Evolutionary conservation across 352 stramenopile genomes (phyloP).

Genomic region (Elongisporangium undulatum): DNA sequence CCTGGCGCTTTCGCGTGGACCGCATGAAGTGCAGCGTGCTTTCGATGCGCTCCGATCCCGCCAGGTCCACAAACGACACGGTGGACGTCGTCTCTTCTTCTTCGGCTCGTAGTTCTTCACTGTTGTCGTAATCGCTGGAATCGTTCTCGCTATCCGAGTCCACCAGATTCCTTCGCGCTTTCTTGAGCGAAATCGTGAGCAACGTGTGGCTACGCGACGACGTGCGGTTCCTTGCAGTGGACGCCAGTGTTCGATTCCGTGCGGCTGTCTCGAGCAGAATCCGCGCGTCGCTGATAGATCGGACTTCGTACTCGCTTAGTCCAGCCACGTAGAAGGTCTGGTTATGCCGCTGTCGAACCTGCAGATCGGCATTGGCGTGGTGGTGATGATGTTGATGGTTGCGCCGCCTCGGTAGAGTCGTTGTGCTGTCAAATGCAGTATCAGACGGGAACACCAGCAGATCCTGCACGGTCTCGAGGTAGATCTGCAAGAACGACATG

Average conservation of each 20-base stretch:
- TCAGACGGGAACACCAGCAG: constrained; percentile 24
- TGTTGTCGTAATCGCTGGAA: background rate
- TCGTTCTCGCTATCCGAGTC: constrained; percentile 10
- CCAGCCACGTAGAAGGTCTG: constrained; percentile 57
- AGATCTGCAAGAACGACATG: constrained; percentile 74
- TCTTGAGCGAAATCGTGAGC: constrained; percentile 49
- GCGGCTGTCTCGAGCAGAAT: constrained; percentile 38
- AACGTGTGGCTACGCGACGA: constrained; percentile 71
- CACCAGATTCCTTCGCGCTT: background rate
- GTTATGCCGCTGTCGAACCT: constrained; percentile 38
- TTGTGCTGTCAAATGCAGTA: background rate
- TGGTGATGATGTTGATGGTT: background rate
- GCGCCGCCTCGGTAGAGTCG: constrained; percentile 1
- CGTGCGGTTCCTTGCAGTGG: constrained; percentile 58
- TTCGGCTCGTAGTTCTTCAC: constrained; percentile 1
- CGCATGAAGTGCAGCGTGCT: constrained; percentile 45
- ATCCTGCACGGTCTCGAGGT: constrained; percentile 72
- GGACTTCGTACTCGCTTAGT: constrained; percentile 48
- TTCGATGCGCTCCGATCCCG: constrained; percentile 60
- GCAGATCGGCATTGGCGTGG: constrained; percentile 23
- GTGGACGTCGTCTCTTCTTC: constrained; percentile 16
- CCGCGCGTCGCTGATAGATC: constrained; percentile 39
- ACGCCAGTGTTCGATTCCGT: constrained; percentile 46
- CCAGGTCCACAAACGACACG: constrained; percentile 71
- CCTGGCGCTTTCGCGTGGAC: constrained; percentile 39